phyloP scores from a whole-genome alignment of 768 basidiomycete species.

The Tubosaeta sp. region DNA sequence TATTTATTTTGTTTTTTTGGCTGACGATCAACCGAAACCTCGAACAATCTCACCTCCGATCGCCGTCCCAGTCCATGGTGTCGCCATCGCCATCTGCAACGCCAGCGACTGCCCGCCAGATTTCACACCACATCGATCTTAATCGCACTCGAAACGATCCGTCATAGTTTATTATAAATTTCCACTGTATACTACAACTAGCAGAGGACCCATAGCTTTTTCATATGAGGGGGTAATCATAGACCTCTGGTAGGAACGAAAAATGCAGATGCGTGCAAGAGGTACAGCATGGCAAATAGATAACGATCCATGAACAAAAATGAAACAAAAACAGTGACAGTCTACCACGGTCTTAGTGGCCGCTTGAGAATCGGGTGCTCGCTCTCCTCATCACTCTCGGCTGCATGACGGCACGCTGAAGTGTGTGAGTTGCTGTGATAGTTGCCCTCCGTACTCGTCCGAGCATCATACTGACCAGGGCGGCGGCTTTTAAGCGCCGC shows the following conservation, averaged over 20 bases:
- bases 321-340: not conserved
- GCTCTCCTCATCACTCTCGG: slow-evolving; percentile 34
- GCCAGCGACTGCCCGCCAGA: too few species aligned
- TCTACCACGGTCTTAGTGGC: slow-evolving; percentile 47
- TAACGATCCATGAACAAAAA: not conserved
- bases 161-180: slow-evolving; percentile 15
- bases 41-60: not conserved
- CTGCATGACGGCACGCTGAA: slow-evolving; percentile 25
- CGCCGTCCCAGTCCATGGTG: not conserved
- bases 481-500: slow-evolving; percentile 13
- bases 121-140: not conserved
- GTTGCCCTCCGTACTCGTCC: slow-evolving; percentile 2
- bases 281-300: not conserved
- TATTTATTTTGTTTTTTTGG: not conserved
- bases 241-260: not conserved
- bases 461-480: not conserved
- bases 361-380: slow-evolving; percentile 28
- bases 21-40: not conserved
- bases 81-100: too few species aligned
- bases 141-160: not conserved
- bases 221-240: not conserved
- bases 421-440: slow-evolving; percentile 17
- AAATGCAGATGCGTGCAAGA: not conserved
- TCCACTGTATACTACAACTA: slow-evolving; percentile 20
- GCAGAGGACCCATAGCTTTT: slow-evolving; percentile 4